These are phyloP conservation scores for Aureobasidium sp. DNA, from an alignment of 2,329 filamentous ascomycete genomes.

Conservation along the genomic window DNA sequence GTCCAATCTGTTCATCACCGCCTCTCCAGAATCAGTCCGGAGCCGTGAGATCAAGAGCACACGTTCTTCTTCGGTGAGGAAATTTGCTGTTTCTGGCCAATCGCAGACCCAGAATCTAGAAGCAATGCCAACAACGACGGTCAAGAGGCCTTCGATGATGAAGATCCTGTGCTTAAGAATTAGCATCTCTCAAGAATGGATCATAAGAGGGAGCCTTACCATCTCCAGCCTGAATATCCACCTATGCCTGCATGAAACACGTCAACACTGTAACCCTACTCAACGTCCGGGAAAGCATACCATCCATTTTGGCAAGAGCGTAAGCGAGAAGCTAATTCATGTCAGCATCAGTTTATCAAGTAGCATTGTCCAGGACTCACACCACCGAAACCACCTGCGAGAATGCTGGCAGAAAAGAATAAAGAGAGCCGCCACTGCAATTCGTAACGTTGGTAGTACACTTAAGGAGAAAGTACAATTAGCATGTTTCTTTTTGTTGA, in stretches of 20 bases:
- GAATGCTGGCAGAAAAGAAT: constrained; percentile 26
- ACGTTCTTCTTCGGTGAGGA: constrained; percentile 41
- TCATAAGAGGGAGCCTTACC: constrained; percentile 20
- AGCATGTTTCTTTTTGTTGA: no score
- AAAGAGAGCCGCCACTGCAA: constrained; percentile 24
- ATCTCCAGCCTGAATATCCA: constrained; percentile 28
- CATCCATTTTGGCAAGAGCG: constrained; percentile 27
- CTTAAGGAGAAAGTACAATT: no score
- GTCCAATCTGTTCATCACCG: constrained; percentile 48
- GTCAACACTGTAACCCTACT: no score
- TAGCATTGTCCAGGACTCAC: not conserved
- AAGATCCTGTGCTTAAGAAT: constrained; percentile 20
- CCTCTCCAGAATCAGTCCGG: constrained; percentile 32
- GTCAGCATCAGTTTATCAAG: not conserved
- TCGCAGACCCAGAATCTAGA: constrained; percentile 32
- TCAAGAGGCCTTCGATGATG: constrained; percentile 27
- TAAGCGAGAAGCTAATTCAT: constrained; percentile 22
- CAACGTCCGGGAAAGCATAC: no score
- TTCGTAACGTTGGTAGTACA: constrained; percentile 35
- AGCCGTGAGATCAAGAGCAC: constrained; percentile 37
- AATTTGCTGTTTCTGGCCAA: constrained; percentile 40
- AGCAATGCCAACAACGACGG: constrained; percentile 21
- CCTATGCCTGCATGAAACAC: constrained; percentile 8
- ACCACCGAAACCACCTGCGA: constrained; percentile 20
- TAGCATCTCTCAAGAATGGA: not conserved